Evolutionary conservation across 2,329 filamentous ascomycete genomes (phyloP).

Genomic region (Colletotrichum gloeosporioides): DNA sequence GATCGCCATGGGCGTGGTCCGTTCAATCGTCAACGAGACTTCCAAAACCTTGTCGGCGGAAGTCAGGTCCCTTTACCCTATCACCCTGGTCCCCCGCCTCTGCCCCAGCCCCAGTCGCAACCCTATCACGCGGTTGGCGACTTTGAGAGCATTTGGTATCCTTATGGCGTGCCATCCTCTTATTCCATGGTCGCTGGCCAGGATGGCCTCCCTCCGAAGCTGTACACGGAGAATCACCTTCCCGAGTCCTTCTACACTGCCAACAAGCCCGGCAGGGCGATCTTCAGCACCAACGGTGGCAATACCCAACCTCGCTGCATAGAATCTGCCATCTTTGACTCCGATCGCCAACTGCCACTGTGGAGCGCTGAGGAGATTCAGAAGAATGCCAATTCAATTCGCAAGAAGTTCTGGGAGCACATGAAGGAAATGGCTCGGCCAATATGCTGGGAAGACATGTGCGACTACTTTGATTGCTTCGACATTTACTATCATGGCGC

Average conservation of each 20-base stretch:
- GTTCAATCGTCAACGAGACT: background rate
- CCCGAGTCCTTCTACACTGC: constrained; percentile 41
- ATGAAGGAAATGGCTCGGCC: constrained; percentile 39
- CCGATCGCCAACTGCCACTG: constrained; percentile 33
- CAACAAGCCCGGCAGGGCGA: constrained; percentile 32
- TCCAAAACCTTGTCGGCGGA: too few species aligned
- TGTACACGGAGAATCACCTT: constrained; percentile 41
- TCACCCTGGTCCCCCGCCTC: background rate
- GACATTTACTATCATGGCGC: constrained; percentile 54
- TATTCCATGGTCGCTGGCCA: constrained; percentile 37
- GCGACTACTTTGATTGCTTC: constrained; percentile 51
- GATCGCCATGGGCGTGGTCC: background rate
- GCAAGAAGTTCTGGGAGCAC: constrained; percentile 37
- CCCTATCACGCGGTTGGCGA: background rate
- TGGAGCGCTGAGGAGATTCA: constrained; percentile 47
- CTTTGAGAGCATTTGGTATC: constrained; percentile 31
- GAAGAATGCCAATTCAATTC: constrained; percentile 41
- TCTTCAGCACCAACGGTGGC: constrained; percentile 45
- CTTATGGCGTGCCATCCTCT: constrained; percentile 36
- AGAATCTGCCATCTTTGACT: constrained; percentile 26
- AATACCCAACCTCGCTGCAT: constrained; percentile 32
- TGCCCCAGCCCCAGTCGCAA: background rate
- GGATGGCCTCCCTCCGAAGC: constrained; percentile 27
- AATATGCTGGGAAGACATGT: constrained; percentile 45
- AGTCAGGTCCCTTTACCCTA: background rate